Conservation (phyloP, 1,139 yeast species). For the Suhomyces choctaworum region DNA sequence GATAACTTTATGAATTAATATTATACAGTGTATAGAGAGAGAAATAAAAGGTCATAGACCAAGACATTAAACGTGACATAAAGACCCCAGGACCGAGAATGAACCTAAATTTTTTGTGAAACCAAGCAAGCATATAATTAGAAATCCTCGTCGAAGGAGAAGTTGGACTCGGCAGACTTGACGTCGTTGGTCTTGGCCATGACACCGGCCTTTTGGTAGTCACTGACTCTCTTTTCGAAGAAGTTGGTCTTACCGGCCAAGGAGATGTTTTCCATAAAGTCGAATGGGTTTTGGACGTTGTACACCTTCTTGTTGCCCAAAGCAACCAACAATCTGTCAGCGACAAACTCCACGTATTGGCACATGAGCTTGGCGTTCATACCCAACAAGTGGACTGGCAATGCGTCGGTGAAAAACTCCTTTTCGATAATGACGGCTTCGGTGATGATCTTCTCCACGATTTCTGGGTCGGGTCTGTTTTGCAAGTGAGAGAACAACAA, state of each 20-base stretch:
- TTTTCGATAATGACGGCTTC: slow-evolving; percentile 96
- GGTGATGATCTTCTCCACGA: slow-evolving; percentile 81
- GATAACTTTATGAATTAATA: slow-evolving; percentile 7
- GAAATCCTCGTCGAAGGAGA: slow-evolving; percentile 52
- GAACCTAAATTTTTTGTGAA: slow-evolving; percentile 6
- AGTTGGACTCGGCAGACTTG: slow-evolving; percentile 32
- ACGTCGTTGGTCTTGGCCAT: slow-evolving; percentile 57
- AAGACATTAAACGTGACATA: slow-evolving; percentile 7
- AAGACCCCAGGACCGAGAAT: slow-evolving; percentile 3
- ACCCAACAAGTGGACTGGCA: slow-evolving; percentile 88
- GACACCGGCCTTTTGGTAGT: slow-evolving; percentile 98
- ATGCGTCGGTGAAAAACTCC: slow-evolving; percentile 89
- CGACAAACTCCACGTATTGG: slow-evolving; percentile 96
- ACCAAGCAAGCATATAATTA: slow-evolving; percentile 18
- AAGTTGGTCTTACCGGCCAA: slow-evolving; percentile 98
- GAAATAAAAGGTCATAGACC: slow-evolving; percentile 8
- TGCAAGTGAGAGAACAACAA: slow-evolving; percentile 88
- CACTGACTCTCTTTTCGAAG: slow-evolving; percentile 98
- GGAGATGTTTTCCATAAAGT: slow-evolving; percentile 97
- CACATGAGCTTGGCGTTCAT: slow-evolving; percentile 92
- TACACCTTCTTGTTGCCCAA: slow-evolving; percentile 88
- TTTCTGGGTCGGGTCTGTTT: slow-evolving; percentile 77
- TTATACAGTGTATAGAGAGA: slow-evolving; percentile 10
- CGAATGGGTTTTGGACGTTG: slow-evolving; percentile 92
- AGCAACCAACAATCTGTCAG: slow-evolving; percentile 88